Evolutionary conservation across 306 rosid genomes (phyloP).

Genomic region (Purshia tridentata): DNA sequence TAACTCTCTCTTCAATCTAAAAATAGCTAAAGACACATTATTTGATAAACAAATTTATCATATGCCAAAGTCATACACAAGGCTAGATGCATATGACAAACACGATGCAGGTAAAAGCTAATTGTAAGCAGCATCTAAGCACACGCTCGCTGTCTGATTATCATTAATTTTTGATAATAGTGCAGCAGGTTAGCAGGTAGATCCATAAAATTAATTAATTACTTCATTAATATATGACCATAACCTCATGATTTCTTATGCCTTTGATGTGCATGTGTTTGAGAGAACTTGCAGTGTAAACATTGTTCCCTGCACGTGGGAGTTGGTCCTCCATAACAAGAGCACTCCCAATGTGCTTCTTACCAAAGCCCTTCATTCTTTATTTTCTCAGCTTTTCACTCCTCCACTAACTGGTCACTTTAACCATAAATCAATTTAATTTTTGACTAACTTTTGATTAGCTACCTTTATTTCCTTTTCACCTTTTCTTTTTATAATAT

Average conservation of each 20-base stretch:
- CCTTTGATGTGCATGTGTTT: conserved; percentile 14
- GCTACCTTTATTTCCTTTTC: background rate
- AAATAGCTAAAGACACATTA: too few relatives aligned
- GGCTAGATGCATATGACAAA: background rate
- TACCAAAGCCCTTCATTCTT: background rate
- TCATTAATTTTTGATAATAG: background rate
- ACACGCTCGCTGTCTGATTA: conserved; percentile 18
- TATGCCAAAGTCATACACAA: too few relatives aligned
- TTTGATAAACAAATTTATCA: too few relatives aligned
- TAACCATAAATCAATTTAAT: conserved; percentile 4
- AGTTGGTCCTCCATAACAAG: conserved; percentile 28
- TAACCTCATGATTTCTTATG: conserved; percentile 5
- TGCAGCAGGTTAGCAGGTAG: conserved; percentile 21
- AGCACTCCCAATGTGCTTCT: conserved; percentile 7
- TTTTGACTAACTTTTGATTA: background rate
- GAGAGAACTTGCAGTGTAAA: conserved; percentile 9
- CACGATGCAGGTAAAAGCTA: background rate
- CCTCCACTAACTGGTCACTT: conserved; percentile 11
- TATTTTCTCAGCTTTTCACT: conserved; percentile 11
- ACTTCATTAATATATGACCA: too few relatives aligned
- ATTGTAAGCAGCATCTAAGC: conserved; percentile 15
- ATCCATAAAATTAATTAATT: conserved; percentile 14
- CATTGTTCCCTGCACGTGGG: conserved; percentile 47
- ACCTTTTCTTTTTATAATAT: background rate
- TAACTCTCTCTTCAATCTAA: too few relatives aligned